These are phyloP conservation scores for Alternaria sp. DNA, from an alignment of 2,329 filamentous ascomycete species.

Conservation along the genomic window DNA sequence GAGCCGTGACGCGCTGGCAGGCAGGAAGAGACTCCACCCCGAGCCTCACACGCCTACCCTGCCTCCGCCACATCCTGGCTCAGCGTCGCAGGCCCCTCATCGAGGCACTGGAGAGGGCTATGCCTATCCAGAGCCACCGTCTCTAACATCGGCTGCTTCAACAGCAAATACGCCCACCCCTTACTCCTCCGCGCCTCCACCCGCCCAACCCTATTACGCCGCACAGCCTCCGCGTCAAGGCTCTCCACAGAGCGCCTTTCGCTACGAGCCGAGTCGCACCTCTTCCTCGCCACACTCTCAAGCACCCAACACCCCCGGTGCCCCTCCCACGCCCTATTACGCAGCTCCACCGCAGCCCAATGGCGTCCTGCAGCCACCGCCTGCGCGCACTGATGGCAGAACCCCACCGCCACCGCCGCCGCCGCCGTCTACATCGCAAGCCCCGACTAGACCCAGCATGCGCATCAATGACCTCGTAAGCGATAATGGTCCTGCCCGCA, in stretches of 20 bases:
- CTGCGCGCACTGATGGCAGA: conserved; percentile 51
- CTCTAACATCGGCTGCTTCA: conserved; percentile 57
- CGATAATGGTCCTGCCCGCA: conserved; percentile 50
- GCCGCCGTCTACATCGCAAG: conserved; percentile 48
- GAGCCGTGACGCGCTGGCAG: conserved; percentile 50
- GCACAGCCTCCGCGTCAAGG: conserved; percentile 51
- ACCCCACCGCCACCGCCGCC: conserved; percentile 46
- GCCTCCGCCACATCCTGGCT: conserved; percentile 58
- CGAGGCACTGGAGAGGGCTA: conserved; percentile 50
- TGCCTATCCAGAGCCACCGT: conserved; percentile 55
- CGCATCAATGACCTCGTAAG: conserved; percentile 55
- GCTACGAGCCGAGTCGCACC: conserved; percentile 53
- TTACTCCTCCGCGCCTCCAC: conserved; percentile 51
- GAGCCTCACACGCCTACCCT: conserved; percentile 62
- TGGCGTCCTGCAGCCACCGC: conserved; percentile 46
- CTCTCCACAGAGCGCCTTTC: conserved; percentile 55
- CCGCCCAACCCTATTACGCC: conserved; percentile 54
- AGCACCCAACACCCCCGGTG: conserved; percentile 49
- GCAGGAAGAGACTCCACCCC: conserved; percentile 58
- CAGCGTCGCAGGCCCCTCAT: conserved; percentile 53
- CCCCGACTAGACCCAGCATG: conserved; percentile 50
- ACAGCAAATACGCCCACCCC: conserved; percentile 55
- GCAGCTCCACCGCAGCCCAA: conserved; percentile 41
- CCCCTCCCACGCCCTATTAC: conserved; percentile 45
- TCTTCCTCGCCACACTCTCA: conserved; percentile 56